Conservation (phyloP, 805 yeast species). For the Monosporozyma aerobia region DNA sequence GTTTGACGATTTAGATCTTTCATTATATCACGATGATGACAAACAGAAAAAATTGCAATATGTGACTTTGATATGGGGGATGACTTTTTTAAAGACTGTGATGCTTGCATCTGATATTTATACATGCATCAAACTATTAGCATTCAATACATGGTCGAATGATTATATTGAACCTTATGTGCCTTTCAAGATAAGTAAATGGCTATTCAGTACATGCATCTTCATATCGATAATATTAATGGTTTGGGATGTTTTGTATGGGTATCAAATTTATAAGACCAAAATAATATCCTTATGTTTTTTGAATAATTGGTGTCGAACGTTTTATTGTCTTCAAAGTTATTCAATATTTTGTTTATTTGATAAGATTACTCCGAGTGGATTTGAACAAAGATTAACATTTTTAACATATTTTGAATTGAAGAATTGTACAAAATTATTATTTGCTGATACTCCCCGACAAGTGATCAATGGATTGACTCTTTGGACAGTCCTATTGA, state of each 20-base stretch:
- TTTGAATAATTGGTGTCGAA: slow-evolving; percentile 54
- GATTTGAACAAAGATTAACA: slow-evolving; percentile 56
- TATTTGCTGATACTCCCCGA: slow-evolving; percentile 79
- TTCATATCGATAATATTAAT: slow-evolving; percentile 55
- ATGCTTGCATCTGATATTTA: slow-evolving; percentile 64
- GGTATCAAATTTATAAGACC: slow-evolving; percentile 47
- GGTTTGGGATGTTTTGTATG: slow-evolving; percentile 49
- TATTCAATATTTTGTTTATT: slow-evolving; percentile 68
- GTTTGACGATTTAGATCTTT: slow-evolving; percentile 21
- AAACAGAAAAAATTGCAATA: slow-evolving; percentile 17
- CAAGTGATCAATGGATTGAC: slow-evolving; percentile 79
- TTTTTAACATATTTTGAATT: slow-evolving; percentile 57
- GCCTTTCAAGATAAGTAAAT: slow-evolving; percentile 44
- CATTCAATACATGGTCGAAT: slow-evolving; percentile 61
- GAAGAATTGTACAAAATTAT: slow-evolving; percentile 50
- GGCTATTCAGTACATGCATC: slow-evolving; percentile 79
- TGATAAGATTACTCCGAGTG: slow-evolving; percentile 57
- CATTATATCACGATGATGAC: slow-evolving; percentile 16
- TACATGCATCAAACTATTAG: slow-evolving; percentile 66
- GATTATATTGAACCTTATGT: slow-evolving; percentile 39
- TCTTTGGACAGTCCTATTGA: slow-evolving; percentile 39
- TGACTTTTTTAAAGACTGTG: slow-evolving; percentile 42
- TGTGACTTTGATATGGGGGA: slow-evolving; percentile 17
- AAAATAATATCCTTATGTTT: slow-evolving; percentile 61
- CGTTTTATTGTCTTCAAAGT: slow-evolving; percentile 44